Evolutionary conservation across 768 basidiomycete species (phyloP).

Genomic region (Mycena venus): DNA sequence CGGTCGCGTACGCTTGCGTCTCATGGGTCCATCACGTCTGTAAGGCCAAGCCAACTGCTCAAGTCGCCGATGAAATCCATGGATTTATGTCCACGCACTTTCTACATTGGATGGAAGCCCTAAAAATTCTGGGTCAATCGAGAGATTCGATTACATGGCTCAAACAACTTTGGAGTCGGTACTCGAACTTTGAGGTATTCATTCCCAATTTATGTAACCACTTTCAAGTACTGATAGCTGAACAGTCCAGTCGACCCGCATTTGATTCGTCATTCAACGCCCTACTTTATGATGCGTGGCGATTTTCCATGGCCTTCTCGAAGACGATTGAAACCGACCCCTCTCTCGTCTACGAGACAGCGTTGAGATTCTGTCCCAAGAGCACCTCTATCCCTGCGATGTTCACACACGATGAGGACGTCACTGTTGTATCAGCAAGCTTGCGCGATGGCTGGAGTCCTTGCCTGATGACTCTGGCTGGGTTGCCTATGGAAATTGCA

Average conservation of each 20-base stretch:
- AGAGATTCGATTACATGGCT: conserved; percentile 6
- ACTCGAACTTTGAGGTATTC: not conserved
- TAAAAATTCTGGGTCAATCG: not conserved
- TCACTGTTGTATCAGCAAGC: not conserved
- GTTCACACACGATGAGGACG: not conserved
- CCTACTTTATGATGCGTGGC: conserved; percentile 6
- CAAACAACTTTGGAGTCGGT: not conserved
- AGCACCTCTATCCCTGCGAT: not conserved
- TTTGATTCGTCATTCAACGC: not conserved
- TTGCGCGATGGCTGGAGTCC: conserved; percentile 4
- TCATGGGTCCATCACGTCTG: conserved; percentile 10
- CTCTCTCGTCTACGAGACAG: not conserved
- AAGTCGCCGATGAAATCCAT: not conserved
- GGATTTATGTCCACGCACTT: not conserved
- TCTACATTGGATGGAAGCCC: conserved; percentile 6
- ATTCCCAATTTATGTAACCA: not conserved
- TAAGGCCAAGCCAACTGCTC: not conserved
- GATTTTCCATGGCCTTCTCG: conserved; percentile 1
- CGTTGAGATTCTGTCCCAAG: not conserved
- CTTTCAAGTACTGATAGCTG: not conserved
- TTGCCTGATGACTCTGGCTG: not conserved
- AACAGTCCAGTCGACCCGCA: not conserved
- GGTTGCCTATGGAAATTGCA: not conserved
- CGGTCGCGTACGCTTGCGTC: not conserved
- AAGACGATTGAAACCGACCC: conserved; percentile 3